Conservation (phyloP, 2,329 filamentous ascomycete species). For the Sporothrix brasiliensis region DNA sequence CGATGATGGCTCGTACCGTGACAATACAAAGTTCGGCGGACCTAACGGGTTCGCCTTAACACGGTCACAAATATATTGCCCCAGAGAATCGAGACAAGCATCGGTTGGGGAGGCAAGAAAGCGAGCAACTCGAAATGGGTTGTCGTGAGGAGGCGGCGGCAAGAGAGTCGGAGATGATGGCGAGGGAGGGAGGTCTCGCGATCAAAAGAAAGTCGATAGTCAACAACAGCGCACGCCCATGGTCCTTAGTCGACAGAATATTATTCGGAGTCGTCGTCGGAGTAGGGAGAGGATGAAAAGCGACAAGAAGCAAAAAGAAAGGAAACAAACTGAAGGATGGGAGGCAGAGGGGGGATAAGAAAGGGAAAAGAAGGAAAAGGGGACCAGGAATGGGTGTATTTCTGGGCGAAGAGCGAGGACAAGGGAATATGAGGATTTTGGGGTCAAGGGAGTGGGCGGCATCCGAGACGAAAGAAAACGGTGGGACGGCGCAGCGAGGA, state of each 20-base stretch:
- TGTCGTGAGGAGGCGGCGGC: conserved; percentile 15
- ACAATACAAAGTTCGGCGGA: not conserved
- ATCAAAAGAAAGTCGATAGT: not conserved
- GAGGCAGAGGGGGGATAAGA: not conserved
- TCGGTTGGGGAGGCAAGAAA: conserved; percentile 2
- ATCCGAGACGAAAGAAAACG: not conserved
- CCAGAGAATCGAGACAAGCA: not conserved
- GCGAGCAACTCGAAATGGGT: not conserved
- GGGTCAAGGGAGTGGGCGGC: conserved; percentile 20
- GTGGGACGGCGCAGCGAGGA: conserved; percentile 10
- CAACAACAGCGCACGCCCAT: conserved; percentile 28
- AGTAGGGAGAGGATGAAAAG: conserved; percentile 6
- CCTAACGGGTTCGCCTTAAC: not conserved
- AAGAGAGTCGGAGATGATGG: not conserved
- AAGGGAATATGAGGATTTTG: conserved; percentile 22
- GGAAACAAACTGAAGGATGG: not conserved
- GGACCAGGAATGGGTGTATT: conserved; percentile 20
- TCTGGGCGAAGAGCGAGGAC: conserved; percentile 10
- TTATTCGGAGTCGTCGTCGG: conserved; percentile 12
- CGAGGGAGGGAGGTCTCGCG: conserved; percentile 29
- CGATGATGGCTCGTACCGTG: not conserved
- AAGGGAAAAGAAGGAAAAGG: not conserved
- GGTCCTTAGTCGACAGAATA: conserved; percentile 21
- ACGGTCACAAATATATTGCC: not conserved
- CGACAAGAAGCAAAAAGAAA: not conserved